Evolutionary conservation across 352 stramenopile species (phyloP), one percentile per base, ranked within the genome.

Genomic region (Phytophthora constricta): DNA sequence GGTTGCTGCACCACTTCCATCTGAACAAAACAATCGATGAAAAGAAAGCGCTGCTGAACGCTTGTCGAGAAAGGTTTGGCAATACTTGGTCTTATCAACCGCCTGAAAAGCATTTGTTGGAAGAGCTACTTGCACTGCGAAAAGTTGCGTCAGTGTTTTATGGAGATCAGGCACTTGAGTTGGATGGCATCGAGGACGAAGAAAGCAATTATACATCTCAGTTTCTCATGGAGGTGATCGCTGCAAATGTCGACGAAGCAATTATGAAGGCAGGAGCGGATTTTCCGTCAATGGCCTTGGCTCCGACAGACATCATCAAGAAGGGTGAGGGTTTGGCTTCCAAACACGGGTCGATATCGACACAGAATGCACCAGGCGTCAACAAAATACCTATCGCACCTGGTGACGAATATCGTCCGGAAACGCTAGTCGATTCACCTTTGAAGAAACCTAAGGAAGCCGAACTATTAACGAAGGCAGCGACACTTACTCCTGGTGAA

Each of bases 1-100:
- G 79, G 39, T 33, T 84, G 3, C 26, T 68, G 27, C 77, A 84
- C 26, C 70, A 80, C 10, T 42, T 23, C 0, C 77, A 86, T 19
- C 37, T 80, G 10, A 80, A 52, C 3, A 27, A 62, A 14, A 51
- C 64, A 13, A 62, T 86, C 5, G 72, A 78, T 41, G 41, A 72
- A 28, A 86, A 86, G 63, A 77, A 74, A 49, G 7, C 9, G 1
- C 25, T 86, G 13, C n/a, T 82, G 16, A 22, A 47, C 1, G 28
- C 52, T 17, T 81, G 61, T 51, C 34, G 77, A 41, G 47, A 67
- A n/a, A 66, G 67, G 31, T 75, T 68, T 42, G 62, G 68, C 11
- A 43, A 43, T 10, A 51, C 41, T 1, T 79, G 64, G 67, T 39
- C 34, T 19, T 53, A 43, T n/a, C 19, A 51, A 43, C 20, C 61